These are phyloP conservation scores for Laburnicola sp. DNA, from an alignment of 2,329 filamentous ascomycete genomes.

Conservation along the genomic window DNA sequence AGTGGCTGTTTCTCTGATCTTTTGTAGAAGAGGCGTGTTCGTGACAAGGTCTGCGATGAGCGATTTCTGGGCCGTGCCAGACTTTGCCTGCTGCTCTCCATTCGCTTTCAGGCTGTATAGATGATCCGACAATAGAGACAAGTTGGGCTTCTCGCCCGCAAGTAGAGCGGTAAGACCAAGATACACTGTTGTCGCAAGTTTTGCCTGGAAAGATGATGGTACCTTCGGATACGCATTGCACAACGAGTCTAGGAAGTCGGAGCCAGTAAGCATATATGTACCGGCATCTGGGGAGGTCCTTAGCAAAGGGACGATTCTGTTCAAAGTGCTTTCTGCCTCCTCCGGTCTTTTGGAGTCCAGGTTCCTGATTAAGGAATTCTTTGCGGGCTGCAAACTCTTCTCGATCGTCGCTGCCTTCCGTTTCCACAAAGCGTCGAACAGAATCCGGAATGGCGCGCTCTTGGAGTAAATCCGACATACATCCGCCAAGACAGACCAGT, in stretches of 20 bases:
- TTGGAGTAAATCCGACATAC: constrained; percentile 69
- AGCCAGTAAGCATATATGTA: constrained; percentile 74
- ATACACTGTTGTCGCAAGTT: constrained; percentile 73
- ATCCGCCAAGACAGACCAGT: constrained; percentile 70
- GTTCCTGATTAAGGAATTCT: constrained; percentile 63
- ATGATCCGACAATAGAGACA: constrained; percentile 77
- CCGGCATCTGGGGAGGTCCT: constrained; percentile 61
- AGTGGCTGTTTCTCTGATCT: constrained; percentile 60
- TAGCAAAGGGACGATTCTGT: constrained; percentile 65
- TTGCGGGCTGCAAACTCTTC: constrained; percentile 60
- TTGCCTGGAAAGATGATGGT: constrained; percentile 64
- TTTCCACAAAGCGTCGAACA: constrained; percentile 58
- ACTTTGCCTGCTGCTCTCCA: constrained; percentile 62
- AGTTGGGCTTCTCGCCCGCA: constrained; percentile 67
- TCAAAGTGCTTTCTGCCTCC: constrained; percentile 59
- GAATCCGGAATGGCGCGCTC: constrained; percentile 57
- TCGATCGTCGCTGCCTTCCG: constrained; percentile 57
- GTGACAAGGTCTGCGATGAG: constrained; percentile 83
- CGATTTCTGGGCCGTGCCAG: constrained; percentile 52
- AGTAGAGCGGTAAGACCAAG: constrained; percentile 73
- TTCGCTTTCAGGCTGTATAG: constrained; percentile 77
- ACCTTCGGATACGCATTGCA: constrained; percentile 66
- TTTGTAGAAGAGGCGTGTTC: constrained; percentile 72
- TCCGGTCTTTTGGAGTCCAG: constrained; percentile 66
- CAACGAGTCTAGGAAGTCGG: constrained; percentile 82